These are phyloP conservation scores for Parasarocladium wereldwijsianum DNA, from an alignment of 2,329 filamentous ascomycete species.

Conservation along the genomic window DNA sequence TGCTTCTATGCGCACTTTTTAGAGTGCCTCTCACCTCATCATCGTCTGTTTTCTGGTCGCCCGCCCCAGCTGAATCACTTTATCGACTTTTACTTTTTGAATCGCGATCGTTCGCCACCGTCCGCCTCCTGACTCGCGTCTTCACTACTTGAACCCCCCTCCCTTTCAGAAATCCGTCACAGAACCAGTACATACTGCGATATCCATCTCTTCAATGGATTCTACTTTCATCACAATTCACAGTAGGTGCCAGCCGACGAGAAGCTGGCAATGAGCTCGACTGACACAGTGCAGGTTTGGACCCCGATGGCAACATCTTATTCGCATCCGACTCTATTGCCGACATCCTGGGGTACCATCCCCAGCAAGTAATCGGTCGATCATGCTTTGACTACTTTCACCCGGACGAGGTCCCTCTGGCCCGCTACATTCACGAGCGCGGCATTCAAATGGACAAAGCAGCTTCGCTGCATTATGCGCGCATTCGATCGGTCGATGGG, in stretches of 20 bases:
- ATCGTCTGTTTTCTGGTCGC: too few relatives aligned
- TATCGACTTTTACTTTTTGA: too few relatives aligned
- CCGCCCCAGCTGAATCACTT: too few relatives aligned
- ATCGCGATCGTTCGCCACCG: too few relatives aligned
- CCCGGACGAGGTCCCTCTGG: constrained; percentile 63
- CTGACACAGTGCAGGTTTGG: constrained; percentile 40
- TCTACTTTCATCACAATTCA: constrained; percentile 87
- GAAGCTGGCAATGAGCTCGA: constrained; percentile 5
- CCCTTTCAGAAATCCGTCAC: constrained; percentile 4
- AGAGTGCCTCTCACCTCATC: too few relatives aligned
- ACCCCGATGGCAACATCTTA: constrained; percentile 60
- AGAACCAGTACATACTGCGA: too few relatives aligned
- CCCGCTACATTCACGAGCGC: constrained; percentile 55
- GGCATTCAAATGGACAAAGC: constrained; percentile 71
- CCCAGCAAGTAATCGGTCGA: constrained; percentile 58
- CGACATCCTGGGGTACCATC: constrained; percentile 69
- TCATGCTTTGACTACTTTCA: constrained; percentile 83
- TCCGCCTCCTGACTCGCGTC: too few relatives aligned
- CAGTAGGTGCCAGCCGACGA: constrained; percentile 37
- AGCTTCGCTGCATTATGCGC: constrained; percentile 68
- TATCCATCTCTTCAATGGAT: constrained; percentile 44
- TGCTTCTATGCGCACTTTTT: too few relatives aligned
- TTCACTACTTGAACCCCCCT: too few relatives aligned
- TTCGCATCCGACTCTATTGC: constrained; percentile 74
- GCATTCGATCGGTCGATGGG: constrained; percentile 52